Evolutionary conservation across 192 early-diverging fungal species (phyloP), one percentile per base, ranked within the genome.

Genomic region (Backusella sp.): DNA sequence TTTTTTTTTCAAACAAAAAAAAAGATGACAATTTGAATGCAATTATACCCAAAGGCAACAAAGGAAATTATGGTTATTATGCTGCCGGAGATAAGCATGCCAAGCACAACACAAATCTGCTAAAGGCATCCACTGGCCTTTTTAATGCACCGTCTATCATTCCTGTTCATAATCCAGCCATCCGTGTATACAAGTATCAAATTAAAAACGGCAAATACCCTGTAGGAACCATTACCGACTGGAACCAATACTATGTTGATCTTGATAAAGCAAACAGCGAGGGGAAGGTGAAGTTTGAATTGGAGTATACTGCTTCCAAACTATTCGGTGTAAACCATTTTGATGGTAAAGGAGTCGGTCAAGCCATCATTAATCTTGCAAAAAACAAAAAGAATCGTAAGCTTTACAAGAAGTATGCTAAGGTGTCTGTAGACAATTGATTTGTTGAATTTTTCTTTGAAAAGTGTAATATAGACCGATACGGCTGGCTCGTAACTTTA

Each of bases 111-210:
- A 14, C 14, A 11, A 8, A 6, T 23, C 9, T 70, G 4, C 3
- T 30, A 36, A n/a, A 69, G 32, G 32, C 76, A 59, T 19, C 66
- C 7, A 69, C 70, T 23, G 75, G 70, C 0, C 52, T 85, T n/a
- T 81, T 74, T 52, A 83, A 79, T 56, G 75, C 84, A 5, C 84
- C 82, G 1, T 83, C 84, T 17, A 68, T 85, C n/a, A 75, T 81
- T 69, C 84, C 84, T 34, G 68, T 73, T 3, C 65, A 77, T 39
- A 83, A 85, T 72, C 80, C 84, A 12, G 82, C 46, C 59, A 42
- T 83, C 36, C 82, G 82, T 59, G 77, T 80, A n/a, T 85, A 83
- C 35, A 42, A 62, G 19, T 85, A 85, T 70, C 74, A 80, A 12
- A 81, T 75, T 11, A 21, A 41, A 30, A 37, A 37, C 21, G 37